phyloP scores from a whole-genome alignment of 495 filamentous ascomycete genomes.

The Penicillium cosmopolitanum region DNA sequence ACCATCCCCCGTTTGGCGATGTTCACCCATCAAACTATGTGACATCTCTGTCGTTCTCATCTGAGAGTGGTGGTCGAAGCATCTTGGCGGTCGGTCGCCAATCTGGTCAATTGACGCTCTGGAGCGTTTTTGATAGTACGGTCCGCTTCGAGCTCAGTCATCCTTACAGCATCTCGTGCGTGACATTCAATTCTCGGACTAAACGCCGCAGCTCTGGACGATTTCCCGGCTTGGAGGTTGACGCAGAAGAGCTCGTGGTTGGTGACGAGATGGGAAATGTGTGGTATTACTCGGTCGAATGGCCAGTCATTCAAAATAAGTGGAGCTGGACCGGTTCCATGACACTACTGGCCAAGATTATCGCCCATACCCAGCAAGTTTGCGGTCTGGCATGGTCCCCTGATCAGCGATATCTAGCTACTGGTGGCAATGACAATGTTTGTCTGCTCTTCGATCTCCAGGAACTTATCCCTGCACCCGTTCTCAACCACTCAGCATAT shows the following conservation, averaged over 20 bases:
- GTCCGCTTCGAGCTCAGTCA: slow-evolving; percentile 77
- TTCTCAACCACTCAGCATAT: slow-evolving; percentile 10
- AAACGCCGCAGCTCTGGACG: slow-evolving; percentile 45
- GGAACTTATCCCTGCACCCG: slow-evolving; percentile 53
- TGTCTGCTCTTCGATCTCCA: slow-evolving; percentile 79
- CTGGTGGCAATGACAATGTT: slow-evolving; percentile 89
- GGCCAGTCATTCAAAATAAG: slow-evolving; percentile 59
- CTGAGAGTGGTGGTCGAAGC: slow-evolving; percentile 68
- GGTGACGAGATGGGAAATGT: slow-evolving; percentile 86
- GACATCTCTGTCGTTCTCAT: slow-evolving; percentile 89
- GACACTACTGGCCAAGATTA: slow-evolving; percentile 74
- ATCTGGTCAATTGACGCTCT: slow-evolving; percentile 64
- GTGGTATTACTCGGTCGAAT: slow-evolving; percentile 90
- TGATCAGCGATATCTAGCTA: slow-evolving; percentile 76
- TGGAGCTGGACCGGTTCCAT: slow-evolving; percentile 77
- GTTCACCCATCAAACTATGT: slow-evolving; percentile 59
- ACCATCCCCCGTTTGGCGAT: slow-evolving; percentile 47
- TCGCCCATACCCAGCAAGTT: slow-evolving; percentile 84
- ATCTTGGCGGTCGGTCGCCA: slow-evolving; percentile 87
- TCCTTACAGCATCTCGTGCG: slow-evolving; percentile 70
- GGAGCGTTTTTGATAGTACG: slow-evolving; percentile 60
- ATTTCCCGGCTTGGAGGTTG: slow-evolving; percentile 34
- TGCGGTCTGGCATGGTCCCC: slow-evolving; percentile 90
- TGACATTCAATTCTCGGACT: slow-evolving; percentile 65
- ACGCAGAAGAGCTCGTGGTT: slow-evolving; percentile 78